Percentiles rank a stretch among this genome's conserved stretches.
phyloP scores from a whole-genome alignment of 176 grass and related monocot species.

The Carex cristatella region DNA sequence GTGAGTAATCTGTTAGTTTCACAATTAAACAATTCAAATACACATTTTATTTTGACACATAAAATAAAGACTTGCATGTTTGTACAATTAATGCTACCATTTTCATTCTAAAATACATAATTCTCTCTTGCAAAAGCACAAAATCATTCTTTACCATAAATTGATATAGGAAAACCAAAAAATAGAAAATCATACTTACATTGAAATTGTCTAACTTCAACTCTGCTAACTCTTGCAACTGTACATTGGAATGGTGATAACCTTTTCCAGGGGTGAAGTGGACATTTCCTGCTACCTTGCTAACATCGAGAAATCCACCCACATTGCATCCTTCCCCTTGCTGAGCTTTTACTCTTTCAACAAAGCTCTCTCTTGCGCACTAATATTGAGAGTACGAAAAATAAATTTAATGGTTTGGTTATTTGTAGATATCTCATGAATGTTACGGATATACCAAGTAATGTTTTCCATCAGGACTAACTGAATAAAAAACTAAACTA shows the following conservation, averaged over 20 bases:
- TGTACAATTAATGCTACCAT: background rate
- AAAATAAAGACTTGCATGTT: background rate
- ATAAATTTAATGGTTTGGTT: background rate
- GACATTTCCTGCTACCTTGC: conserved; percentile 95
- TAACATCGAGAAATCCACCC: conserved; percentile 84
- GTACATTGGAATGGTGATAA: conserved; percentile 71
- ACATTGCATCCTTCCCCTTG: conserved; percentile 91
- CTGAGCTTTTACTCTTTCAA: conserved; percentile 78
- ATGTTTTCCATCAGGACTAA: background rate
- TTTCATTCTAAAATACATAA: background rate
- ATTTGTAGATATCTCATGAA: background rate
- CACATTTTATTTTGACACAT: background rate
- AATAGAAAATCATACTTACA: conserved; percentile 39
- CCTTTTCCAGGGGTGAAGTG: conserved; percentile 94
- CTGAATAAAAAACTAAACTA: background rate
- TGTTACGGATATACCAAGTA: background rate
- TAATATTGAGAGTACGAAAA: conserved; percentile 22
- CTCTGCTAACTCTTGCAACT: conserved; percentile 52
- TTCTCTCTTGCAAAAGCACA: background rate
- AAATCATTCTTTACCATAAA: background rate
- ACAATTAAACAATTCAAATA: conserved; percentile 5
- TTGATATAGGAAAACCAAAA: background rate
- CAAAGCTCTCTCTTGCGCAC: conserved; percentile 88
- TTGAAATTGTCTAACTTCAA: conserved; percentile 62
- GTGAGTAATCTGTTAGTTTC: conserved; percentile 69